phyloP scores from a whole-genome alignment of 176 grass and related monocot species.

The Triticum dicoccoides region DNA sequence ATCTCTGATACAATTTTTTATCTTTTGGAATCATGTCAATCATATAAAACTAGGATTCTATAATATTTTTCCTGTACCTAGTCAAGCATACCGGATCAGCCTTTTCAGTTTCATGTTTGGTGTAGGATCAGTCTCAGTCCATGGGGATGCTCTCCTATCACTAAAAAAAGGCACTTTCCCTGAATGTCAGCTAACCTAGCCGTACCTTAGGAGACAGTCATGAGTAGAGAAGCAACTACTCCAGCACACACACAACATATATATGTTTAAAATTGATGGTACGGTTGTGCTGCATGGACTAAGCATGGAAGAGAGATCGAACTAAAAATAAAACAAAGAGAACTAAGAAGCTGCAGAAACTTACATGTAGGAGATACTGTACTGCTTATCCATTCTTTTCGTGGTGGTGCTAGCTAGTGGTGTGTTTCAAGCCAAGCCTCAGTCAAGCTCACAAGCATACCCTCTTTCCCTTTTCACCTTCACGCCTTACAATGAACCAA shows the following conservation, averaged over 20 bases:
- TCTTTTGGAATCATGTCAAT: too few relatives aligned
- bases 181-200: slow-evolving; percentile 30
- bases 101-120: background rate
- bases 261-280: background rate
- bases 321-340: background rate
- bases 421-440: background rate
- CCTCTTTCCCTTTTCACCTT: slow-evolving; percentile 26
- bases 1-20: too few relatives aligned
- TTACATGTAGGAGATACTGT: background rate
- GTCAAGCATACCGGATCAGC: background rate
- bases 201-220: background rate
- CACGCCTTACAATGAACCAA: slow-evolving; percentile 32
- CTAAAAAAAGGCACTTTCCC: slow-evolving; percentile 1
- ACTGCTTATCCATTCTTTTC: background rate
- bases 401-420: background rate
- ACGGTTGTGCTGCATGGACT: background rate
- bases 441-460: background rate
- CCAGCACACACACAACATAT: background rate
- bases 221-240: slow-evolving; percentile 15
- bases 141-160: slow-evolving; percentile 8
- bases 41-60: too few relatives aligned
- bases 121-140: background rate
- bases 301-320: background rate
- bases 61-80: background rate
- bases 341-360: slow-evolving; percentile 14